These are phyloP conservation scores for Colletotrichum agaves DNA, from an alignment of 2,329 filamentous ascomycete genomes.

Conservation along the genomic window DNA sequence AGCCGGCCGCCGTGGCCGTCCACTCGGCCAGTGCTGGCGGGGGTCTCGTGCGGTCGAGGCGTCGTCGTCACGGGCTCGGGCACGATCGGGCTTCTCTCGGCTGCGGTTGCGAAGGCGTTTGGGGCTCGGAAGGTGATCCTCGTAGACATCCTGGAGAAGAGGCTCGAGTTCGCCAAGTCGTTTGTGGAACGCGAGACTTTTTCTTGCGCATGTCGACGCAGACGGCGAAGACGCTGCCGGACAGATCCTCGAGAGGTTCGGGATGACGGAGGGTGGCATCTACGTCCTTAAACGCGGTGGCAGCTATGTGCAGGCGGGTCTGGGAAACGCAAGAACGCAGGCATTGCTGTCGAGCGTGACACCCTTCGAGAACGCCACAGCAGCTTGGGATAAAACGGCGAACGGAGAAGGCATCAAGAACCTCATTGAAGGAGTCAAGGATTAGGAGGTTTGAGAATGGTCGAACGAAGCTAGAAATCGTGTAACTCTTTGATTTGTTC, in stretches of 20 bases:
- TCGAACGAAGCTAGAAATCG: accelerated
- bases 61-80: constrained; percentile 21
- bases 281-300: constrained; percentile 12
- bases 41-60: constrained; percentile 15
- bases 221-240: constrained; percentile 3
- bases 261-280: not conserved
- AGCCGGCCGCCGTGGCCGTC: constrained; percentile 25
- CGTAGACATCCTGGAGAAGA: constrained; percentile 20
- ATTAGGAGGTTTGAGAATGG: not conserved
- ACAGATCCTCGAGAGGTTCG: not conserved
- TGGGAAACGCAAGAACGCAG: constrained; percentile 11
- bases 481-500: too few species aligned
- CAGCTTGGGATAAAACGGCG: constrained; percentile 39
- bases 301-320: constrained; percentile 14
- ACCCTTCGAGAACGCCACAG: constrained; percentile 33
- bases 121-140: constrained; percentile 17
- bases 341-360: constrained; percentile 22
- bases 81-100: constrained; percentile 26
- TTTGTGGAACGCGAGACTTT: constrained; percentile 15
- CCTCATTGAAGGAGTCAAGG: constrained; percentile 34
- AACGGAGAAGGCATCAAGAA: constrained; percentile 40
- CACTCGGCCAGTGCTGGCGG: constrained; percentile 19
- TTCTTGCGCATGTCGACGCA: not conserved
- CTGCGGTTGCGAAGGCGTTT: constrained; percentile 22
- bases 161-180: constrained; percentile 18